phyloP scores from a whole-genome alignment of 768 basidiomycete genomes.

The Phylloporus sp. region DNA sequence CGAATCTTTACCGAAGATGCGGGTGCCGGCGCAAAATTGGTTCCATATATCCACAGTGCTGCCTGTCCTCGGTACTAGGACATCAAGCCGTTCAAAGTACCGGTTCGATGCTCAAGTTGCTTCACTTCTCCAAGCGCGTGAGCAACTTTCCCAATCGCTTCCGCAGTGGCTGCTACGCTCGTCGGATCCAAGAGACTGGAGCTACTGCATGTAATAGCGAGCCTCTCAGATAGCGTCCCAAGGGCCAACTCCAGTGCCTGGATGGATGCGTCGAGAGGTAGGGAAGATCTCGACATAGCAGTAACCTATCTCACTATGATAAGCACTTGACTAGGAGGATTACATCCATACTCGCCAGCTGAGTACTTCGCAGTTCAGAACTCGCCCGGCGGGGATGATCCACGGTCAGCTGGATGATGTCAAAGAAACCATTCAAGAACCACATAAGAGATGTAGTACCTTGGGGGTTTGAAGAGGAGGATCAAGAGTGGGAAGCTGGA shows the following conservation, averaged over 20 bases:
- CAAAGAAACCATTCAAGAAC: background rate
- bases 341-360: conserved; percentile 8
- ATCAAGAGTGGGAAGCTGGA: conserved; percentile 32
- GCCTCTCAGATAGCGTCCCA: conserved; percentile 44
- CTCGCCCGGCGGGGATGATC: conserved; percentile 13
- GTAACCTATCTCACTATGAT: conserved; percentile 16
- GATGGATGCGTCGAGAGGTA: conserved; percentile 30
- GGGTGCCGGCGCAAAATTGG: background rate
- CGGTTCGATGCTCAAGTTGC: conserved; percentile 44
- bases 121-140: conserved; percentile 58
- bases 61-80: too few relatives aligned
- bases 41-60: conserved; percentile 1
- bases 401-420: conserved; percentile 17
- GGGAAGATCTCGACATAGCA: conserved; percentile 8
- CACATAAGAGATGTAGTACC: conserved; percentile 19
- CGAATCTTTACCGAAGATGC: background rate
- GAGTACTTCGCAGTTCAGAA: conserved; percentile 16
- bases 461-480: conserved; percentile 25
- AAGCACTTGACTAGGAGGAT: background rate
- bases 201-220: conserved; percentile 41
- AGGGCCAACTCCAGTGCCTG: conserved; percentile 52
- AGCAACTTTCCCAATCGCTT: conserved; percentile 61
- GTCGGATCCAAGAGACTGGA: conserved; percentile 39
- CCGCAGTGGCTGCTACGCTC: conserved; percentile 56
- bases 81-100: conserved; percentile 7